These are phyloP conservation scores for Boletus rubescentipes DNA, from an alignment of 768 basidiomycete genomes.

Conservation along the genomic window DNA sequence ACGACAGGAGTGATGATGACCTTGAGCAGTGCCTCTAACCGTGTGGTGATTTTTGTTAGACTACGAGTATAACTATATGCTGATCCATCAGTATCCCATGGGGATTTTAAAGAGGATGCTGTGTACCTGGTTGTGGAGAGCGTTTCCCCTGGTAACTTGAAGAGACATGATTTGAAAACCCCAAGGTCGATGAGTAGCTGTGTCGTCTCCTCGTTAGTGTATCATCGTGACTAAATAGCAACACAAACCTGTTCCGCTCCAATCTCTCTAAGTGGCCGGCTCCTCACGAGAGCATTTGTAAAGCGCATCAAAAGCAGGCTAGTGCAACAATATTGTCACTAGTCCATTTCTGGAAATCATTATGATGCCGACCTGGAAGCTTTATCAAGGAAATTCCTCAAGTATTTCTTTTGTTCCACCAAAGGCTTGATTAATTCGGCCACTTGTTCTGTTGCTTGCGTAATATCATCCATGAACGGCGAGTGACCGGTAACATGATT, in stretches of 20 bases:
- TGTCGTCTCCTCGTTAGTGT: conserved; percentile 7
- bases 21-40: conserved; percentile 90
- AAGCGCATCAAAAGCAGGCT: conserved; percentile 86
- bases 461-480: conserved; percentile 74
- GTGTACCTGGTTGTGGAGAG: conserved; percentile 54
- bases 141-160: conserved; percentile 78
- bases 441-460: conserved; percentile 71
- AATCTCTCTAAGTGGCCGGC: conserved; percentile 86
- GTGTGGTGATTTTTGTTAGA: conserved; percentile 75
- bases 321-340: background rate
- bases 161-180: conserved; percentile 75
- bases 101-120: background rate
- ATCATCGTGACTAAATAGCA: background rate
- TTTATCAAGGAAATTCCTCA: conserved; percentile 92
- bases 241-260: conserved; percentile 86
- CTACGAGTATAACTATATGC: conserved; percentile 72
- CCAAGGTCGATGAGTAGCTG: conserved; percentile 91
- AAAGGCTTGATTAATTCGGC: conserved; percentile 74
- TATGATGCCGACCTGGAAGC: conserved; percentile 66
- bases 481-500: conserved; percentile 89
- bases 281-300: conserved; percentile 85
- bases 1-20: conserved; percentile 93
- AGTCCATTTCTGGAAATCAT: background rate
- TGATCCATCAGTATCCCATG: conserved; percentile 12
- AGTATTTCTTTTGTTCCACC: conserved; percentile 93